Evolutionary conservation across 2,329 filamentous ascomycete species (phyloP).

Genomic region (Penicillium sp.): DNA sequence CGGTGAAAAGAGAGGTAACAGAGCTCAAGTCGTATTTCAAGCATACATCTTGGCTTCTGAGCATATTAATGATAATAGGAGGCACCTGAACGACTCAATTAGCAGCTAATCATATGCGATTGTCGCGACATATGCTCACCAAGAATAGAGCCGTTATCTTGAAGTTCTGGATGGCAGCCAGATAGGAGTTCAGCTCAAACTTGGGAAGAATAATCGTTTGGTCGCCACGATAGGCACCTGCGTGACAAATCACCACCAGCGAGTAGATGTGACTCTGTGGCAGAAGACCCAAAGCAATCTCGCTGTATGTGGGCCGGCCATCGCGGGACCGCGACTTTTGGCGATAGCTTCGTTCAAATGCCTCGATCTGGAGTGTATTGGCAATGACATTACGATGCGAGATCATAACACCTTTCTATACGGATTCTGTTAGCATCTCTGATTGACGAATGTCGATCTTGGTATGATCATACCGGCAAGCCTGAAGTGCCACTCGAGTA

Average conservation of each 20-base stretch:
- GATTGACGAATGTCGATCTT: background rate
- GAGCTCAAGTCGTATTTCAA: slow-evolving; percentile 66
- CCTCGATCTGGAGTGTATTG: slow-evolving; percentile 60
- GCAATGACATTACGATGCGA: slow-evolving; percentile 73
- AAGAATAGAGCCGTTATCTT: slow-evolving; percentile 63
- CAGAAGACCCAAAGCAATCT: slow-evolving; percentile 61
- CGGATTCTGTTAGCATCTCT: slow-evolving; percentile 7
- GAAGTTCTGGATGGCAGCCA: slow-evolving; percentile 60
- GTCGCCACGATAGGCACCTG: slow-evolving; percentile 64
- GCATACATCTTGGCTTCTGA: slow-evolving; percentile 57
- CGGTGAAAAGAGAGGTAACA: slow-evolving; percentile 61
- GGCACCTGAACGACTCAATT: slow-evolving; percentile 52
- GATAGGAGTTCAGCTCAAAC: slow-evolving; percentile 64
- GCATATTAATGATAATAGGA: slow-evolving; percentile 72
- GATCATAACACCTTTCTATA: slow-evolving; percentile 75
- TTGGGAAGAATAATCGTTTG: slow-evolving; percentile 64
- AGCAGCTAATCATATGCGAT: no score
- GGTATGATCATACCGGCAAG: slow-evolving; percentile 52
- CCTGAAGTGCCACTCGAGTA: slow-evolving; percentile 77
- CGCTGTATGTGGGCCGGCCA: slow-evolving; percentile 48
- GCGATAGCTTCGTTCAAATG: slow-evolving; percentile 45
- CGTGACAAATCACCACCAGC: slow-evolving; percentile 64
- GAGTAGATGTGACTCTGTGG: slow-evolving; percentile 80
- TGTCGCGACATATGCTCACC: slow-evolving; percentile 40
- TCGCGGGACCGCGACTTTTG: slow-evolving; percentile 17